Base-by-base conservation (phyloP, 2,329 filamentous ascomycete species). In the Xylaria sp. region DNA sequence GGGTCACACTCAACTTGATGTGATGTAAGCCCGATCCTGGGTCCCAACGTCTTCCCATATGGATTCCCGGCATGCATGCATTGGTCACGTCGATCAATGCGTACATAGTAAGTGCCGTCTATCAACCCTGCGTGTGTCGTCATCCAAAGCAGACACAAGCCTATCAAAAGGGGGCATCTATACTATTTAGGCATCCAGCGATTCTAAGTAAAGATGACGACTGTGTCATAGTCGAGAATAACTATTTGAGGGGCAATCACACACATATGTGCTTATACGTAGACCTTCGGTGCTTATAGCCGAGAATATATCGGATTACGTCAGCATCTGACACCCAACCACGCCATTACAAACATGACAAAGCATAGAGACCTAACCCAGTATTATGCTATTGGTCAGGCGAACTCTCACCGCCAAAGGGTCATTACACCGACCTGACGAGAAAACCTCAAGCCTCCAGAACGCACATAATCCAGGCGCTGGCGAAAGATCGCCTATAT, bases 41-140 rank as follows among this genome's bases (percentile, higher is more conserved):
- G 19, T 37, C n/a, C n/a, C 48, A 37, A 54, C 41, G 40, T 23
- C 10, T 41, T 54, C 43, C 53, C 48, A 57, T 10, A 19, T 55
- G 11, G 25, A 52, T 25, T 55, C 52, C 40, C 25, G 21, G 29
- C 38, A 47, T 54, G 43, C 48, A 58, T 58, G 53, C 46, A 57
- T 25, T 41, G 19, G 40, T 47, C 29, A 44, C 27, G 54, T 62
- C 58, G 54, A 61, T 61, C 54, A 37, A 59, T 54, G 56, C 48
- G 38, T n/a, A n/a, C n/a, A n/a, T n/a, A n/a, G n/a, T 52, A 44
- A 40, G 31, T 19, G 35, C 23, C 10, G 9, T 51, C 10, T 15
- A 21, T n/a, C 2, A 41, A 49, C 19, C 35, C 31, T 21, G 23
- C 7, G 44, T 52, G 38, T 52, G 38, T 29, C 37, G 47, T 54